phyloP scores from a whole-genome alignment of 176 grass and related monocot genomes.

The Ananas comosus region DNA sequence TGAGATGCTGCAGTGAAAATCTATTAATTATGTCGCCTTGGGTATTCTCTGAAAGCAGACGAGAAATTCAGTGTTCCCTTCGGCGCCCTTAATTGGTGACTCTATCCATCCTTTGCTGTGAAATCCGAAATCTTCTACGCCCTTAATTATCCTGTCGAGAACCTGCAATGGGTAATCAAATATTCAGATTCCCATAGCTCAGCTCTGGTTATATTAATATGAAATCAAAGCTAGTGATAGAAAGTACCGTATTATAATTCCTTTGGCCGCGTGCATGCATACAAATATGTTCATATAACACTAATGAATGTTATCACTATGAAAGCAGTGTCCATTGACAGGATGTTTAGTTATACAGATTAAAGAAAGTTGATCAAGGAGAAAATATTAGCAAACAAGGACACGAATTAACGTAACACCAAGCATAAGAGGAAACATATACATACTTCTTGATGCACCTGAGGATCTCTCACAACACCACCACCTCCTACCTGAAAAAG shows the following conservation, averaged over 20 bases:
- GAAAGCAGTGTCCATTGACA: neutral
- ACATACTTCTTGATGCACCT: conserved; percentile 85
- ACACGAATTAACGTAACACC: neutral
- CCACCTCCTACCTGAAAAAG: conserved; percentile 69
- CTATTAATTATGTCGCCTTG: neutral
- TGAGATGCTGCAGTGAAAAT: neutral
- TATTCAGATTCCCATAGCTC: neutral
- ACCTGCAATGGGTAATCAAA: conserved; percentile 34
- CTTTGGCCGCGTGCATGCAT: no score
- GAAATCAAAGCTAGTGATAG: neutral
- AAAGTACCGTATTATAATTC: neutral
- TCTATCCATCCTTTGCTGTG: conserved; percentile 71
- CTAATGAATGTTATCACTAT: no score
- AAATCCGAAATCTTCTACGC: conserved; percentile 79
- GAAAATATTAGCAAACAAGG: neutral
- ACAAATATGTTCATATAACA: no score
- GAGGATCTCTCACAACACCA: conserved; percentile 84
- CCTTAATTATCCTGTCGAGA: conserved; percentile 79
- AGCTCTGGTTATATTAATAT: neutral
- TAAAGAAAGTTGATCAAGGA: neutral
- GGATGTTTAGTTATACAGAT: neutral
- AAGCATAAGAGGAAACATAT: neutral
- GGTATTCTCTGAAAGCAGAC: conserved; percentile 46
- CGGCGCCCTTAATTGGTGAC: conserved; percentile 77
- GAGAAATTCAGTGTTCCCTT: conserved; percentile 86